A percentile compares a stretch with the other conserved stretches of the same genome.
Evolutionary conservation across 2,329 filamentous ascomycete genomes (phyloP).

Genomic region (Aquanectria penicillioides): DNA sequence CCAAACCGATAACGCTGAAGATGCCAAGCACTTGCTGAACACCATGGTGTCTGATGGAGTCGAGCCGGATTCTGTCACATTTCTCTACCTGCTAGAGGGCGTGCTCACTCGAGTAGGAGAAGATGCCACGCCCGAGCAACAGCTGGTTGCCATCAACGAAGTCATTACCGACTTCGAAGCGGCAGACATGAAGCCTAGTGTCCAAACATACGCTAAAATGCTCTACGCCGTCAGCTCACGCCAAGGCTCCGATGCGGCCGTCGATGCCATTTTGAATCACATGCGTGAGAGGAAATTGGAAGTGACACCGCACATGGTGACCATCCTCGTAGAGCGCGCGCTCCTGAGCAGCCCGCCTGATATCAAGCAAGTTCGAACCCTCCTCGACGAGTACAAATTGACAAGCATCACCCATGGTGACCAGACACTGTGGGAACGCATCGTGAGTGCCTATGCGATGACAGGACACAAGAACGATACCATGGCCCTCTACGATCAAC

Average conservation of each 20-base stretch:
- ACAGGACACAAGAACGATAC: constrained; percentile 61
- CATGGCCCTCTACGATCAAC: constrained; percentile 58
- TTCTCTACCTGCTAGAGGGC: constrained; percentile 76
- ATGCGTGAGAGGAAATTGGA: constrained; percentile 65
- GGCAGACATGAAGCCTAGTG: constrained; percentile 67
- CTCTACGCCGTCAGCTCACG: constrained; percentile 62
- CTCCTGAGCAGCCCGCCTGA: constrained; percentile 69
- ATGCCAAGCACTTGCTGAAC: constrained; percentile 63
- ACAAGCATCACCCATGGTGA: constrained; percentile 54
- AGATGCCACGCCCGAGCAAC: constrained; percentile 56
- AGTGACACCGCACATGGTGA: constrained; percentile 75
- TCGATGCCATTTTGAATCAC: constrained; percentile 69
- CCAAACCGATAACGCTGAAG: constrained; percentile 55
- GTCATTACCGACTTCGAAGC: constrained; percentile 68
- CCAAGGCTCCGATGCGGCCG: constrained; percentile 56
- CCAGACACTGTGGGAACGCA: constrained; percentile 74
- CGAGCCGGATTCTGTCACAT: constrained; percentile 73
- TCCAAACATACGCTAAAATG: constrained; percentile 74
- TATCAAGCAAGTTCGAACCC: constrained; percentile 64
- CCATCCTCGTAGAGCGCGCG: constrained; percentile 75
- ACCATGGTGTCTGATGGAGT: constrained; percentile 68
- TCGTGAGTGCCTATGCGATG: constrained; percentile 73
- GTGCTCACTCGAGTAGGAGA: constrained; percentile 54
- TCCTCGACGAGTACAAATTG: constrained; percentile 68
- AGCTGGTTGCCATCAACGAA: constrained; percentile 60